These are phyloP conservation scores for Sporothrix protearum DNA, from an alignment of 2,329 filamentous ascomycete genomes.

Conservation along the genomic window DNA sequence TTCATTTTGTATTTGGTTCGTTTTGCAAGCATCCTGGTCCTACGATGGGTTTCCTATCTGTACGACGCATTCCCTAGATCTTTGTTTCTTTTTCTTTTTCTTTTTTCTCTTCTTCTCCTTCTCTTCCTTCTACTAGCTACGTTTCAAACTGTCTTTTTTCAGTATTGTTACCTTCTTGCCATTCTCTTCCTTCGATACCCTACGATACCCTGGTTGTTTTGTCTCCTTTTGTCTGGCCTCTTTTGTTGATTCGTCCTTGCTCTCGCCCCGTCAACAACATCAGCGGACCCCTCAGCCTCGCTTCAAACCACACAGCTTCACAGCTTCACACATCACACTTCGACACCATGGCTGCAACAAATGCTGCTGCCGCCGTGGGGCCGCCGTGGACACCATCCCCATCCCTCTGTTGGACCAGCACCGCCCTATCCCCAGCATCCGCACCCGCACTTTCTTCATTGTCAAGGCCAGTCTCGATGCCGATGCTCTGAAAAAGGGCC, in stretches of 20 bases:
- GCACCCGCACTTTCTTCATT: constrained; percentile 18
- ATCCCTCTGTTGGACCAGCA: neutral
- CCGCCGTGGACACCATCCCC: neutral
- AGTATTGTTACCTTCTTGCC: neutral
- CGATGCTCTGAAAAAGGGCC: neutral
- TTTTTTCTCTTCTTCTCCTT: too few relatives aligned
- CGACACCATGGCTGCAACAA: neutral
- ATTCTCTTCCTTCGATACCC: neutral
- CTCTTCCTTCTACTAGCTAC: neutral
- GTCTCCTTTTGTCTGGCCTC: neutral
- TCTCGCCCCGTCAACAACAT: neutral
- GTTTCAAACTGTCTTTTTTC: neutral
- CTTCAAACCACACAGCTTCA: neutral
- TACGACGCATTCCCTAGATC: neutral
- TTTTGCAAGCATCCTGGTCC: neutral
- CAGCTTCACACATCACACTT: neutral
- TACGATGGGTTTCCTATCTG: neutral
- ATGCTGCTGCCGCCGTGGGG: neutral
- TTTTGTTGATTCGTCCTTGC: neutral
- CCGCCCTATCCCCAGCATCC: constrained; percentile 11
- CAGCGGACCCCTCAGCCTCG: neutral
- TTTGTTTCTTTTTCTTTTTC: neutral
- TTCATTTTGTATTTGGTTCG: too few relatives aligned
- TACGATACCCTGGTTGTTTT: neutral
- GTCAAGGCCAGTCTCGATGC: constrained; percentile 15